Evolutionary conservation across 306 rosid genomes (phyloP), one percentile per base, ranked within the genome.

Genomic region (Glycyrrhiza uralensis): DNA sequence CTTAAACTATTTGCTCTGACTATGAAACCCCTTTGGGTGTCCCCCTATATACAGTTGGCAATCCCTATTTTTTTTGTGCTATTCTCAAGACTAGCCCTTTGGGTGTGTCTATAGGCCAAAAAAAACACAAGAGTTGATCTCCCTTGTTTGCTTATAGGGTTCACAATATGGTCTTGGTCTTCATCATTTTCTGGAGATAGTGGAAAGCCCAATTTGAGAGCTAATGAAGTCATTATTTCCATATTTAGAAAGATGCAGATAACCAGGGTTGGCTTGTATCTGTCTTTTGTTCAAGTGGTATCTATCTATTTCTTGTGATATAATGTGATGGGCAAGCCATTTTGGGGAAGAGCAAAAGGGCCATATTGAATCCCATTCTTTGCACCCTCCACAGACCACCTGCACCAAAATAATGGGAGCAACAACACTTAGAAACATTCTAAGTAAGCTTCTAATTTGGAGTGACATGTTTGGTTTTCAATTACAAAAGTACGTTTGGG

Each of bases 311-410:
- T 82, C 74, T 84, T 90, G 68, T 76, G 63, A 78, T 56, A 83
- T 36, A 94, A 72, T 58, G 61, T 86, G 59, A 95, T 84, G 84
- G 99, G 99, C 63, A 95, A 81, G 13, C 99, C 99, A 68, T 91
- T 86, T 38, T 84, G 93, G 76, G 99, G 99, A 78, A 95, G 96
- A 51, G 96, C 95, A 85, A 95, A 95, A 51, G 99, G 99, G 5
- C 93, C 99, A 78, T 95, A 95, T 29, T 95, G 99, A 45, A 95
- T 95, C 11, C 99, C 99, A 79, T 81, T 87, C 69, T 89, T 86
- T 51, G 77, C 84, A 65, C 89, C 93, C 54, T 49, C 85, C 33
- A 84, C 61, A 79, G 83, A 74, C 99, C 99, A 95, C 76, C 96
- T 90, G 78, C 87, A 87, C 18, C 69, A 72, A 28, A 57, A 54